Base-by-base conservation (phyloP, 2,329 filamentous ascomycete species). In the Talaromyces sp. region DNA sequence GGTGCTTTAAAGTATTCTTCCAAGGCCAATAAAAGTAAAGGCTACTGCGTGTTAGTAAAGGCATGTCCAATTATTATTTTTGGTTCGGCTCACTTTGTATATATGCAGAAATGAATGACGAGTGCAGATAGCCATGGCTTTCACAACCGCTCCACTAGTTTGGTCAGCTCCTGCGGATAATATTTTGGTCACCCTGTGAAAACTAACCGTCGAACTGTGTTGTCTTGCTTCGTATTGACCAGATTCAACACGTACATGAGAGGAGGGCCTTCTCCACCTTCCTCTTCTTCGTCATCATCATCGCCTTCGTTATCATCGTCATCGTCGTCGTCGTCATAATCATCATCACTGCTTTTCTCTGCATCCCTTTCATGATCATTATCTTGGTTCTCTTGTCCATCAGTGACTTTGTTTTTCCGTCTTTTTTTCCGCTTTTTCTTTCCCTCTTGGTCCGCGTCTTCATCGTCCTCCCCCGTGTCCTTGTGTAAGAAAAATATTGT, bases 401-500 rank as follows among this genome's bases (percentile, higher is more conserved):
- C 77, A 8, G 82, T 79, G 23, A 4, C 50, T 53, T 53, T 28
- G 52, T 5, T 56, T 28, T 52, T 54, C 33, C 54, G 53, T 57
- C 27, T 64, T 59, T 9, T 68, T 66, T 51, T 70, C 75, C 27
- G 81, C 73, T 57, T 81, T 76, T 53, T 79, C 76, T 57, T 81
- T 66, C 64, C 70, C 76, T 78, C 66, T 78, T 72, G 74, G 58
- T 70, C 73, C 23, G 82, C 71, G 77, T 76, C 67, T 76, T 79
- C 60, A 74, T 81, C 68, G 68, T 91, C 89, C 61, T 87, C 85
- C 63, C 87, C 93, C 3, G 89, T 91, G 74, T 99, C 95, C 75
- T 98, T 98, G 79, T 99, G 95, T 61, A 99, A 76, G 74, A 99
- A 99, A 80, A 99, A 99, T 60, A 98, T 96, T 50, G 95, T 99